Evolutionary conservation across 2,329 filamentous ascomycete species (phyloP), one percentile per base, ranked within the genome.

Genomic region (Cytospora piceae): DNA sequence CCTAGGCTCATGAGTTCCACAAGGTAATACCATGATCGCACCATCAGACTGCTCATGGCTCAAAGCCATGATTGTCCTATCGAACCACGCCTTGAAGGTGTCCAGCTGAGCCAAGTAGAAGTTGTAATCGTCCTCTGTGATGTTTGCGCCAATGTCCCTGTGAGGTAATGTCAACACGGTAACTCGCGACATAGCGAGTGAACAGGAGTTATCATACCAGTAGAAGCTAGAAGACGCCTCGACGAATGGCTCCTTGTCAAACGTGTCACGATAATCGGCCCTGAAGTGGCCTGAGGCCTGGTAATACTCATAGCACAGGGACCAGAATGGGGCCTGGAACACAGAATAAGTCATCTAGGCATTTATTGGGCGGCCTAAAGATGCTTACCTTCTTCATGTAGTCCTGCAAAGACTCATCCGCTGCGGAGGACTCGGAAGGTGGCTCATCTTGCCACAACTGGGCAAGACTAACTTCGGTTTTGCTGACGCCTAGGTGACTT

Each of bases 61-160:
- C 22, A 58, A 24, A 39, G 39, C 6, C 58, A 67, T 59, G 0
- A 66, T 39, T 4, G 51, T 60, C n/a, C 22, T 8, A 22, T 67
- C 59, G 29, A 67, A 67, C 66, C 66, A 67, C 15, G 39, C 29
- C 51, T n/a, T 60, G n/a, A 67, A 67, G 5, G 42, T 63, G 12
- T 34, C 56, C 9, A 67, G 53, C 8, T 58, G 37, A 4, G 17
- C 11, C 24, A 67, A 37, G 31, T 67, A 63, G 15, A 52, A 4
- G 3, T 65, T 39, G 22, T 63, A 65, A 3, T 67, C 63, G 14
- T 63, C 55, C 4, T 60, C 31, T 54, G 66, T 63, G 4, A 67
- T 55, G 9, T 53, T 57, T 15, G 57, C 59, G 8, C 63, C 66
- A 17, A 63, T 37, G 5, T 37, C 24, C 59, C 66, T 67, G 20